Evolutionary conservation across 176 grass and related monocot genomes (phyloP).

Genomic region (maize (Zea mays)): DNA sequence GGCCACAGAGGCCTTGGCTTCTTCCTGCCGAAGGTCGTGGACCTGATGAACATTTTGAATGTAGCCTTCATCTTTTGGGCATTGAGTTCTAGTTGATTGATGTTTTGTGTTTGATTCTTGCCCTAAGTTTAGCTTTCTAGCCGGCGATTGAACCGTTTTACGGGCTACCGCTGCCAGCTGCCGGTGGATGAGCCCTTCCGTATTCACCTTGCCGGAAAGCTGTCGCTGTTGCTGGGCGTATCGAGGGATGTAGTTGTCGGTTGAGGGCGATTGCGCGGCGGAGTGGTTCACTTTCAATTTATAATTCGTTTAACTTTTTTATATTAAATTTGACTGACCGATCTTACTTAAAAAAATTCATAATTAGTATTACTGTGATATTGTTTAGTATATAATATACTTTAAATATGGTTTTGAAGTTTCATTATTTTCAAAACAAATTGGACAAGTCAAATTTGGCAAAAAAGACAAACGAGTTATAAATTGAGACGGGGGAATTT

Average conservation of each 20-base stretch:
- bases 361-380: too few species aligned
- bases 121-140: not conserved
- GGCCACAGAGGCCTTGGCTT: not conserved
- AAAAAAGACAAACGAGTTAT: too few species aligned
- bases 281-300: not conserved
- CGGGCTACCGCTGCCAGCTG: not conserved
- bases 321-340: too few species aligned
- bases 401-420: too few species aligned
- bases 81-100: not conserved
- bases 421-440: too few species aligned
- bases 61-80: not conserved
- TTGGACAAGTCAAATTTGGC: too few species aligned
- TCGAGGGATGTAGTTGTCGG: not conserved
- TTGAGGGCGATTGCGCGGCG: not conserved
- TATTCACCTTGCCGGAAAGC: not conserved
- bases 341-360: too few species aligned
- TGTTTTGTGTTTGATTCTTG: not conserved
- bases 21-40: not conserved
- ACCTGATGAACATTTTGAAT: slow-evolving; percentile 16
- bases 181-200: not conserved
- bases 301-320: too few species aligned
- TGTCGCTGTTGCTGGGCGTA: not conserved
- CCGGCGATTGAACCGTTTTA: not conserved
- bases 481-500: too few species aligned
- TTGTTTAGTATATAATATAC: too few species aligned